Evolutionary conservation across 441 rosid species (phyloP), one percentile per base, ranked within the genome.

Genomic region (Daphne laureola): DNA sequence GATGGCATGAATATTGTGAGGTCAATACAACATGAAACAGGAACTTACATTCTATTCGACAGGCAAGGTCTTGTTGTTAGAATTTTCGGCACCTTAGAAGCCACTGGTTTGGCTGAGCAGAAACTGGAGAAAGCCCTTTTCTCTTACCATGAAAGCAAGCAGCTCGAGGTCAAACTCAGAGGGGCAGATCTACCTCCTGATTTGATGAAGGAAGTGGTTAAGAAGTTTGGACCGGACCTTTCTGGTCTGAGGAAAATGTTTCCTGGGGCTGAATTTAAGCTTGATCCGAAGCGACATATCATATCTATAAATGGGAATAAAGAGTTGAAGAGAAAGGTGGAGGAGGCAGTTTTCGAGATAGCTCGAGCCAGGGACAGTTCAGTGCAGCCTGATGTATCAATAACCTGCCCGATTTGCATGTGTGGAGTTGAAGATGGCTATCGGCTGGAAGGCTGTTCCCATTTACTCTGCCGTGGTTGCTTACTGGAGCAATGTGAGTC

Each of bases 401-500:
- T 64, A 52, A 61, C 67, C 42, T 84, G 93, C 59, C 80, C 89
- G 13, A 74, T 84, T 59, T 84, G 89, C 76, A 61, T 80, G 62
- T 79, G 81, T 49, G 78, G 76, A 59, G 73, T 84, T 38, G 89
- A 82, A 23, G 83, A 79, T 47, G 79, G 78, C 42, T 79, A 79
- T 64, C 38, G 11, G 53, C 86, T 84, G 11, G 84, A 84, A 72
- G 81, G 72, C 53, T 84, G 93, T 35, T 65, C 57, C 0, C 93
- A 84, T 65, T 46, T 49, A 55, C 76, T 79, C 56, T 81, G 92
- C 62, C 70, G 67, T 54, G 64, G 62, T 0, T 90, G 98, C 67
- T 73, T 87, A 71, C 66, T 86, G 57, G 95, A 84, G 61, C 97
- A 92, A 54, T 75, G 82, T 14, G 97, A 86, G 51, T 88, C 92